Percentiles rank a stretch among this genome's conserved stretches.
These are phyloP conservation scores for Cadophora malorum DNA, from an alignment of 2,329 filamentous ascomycete genomes.

Conservation along the genomic window DNA sequence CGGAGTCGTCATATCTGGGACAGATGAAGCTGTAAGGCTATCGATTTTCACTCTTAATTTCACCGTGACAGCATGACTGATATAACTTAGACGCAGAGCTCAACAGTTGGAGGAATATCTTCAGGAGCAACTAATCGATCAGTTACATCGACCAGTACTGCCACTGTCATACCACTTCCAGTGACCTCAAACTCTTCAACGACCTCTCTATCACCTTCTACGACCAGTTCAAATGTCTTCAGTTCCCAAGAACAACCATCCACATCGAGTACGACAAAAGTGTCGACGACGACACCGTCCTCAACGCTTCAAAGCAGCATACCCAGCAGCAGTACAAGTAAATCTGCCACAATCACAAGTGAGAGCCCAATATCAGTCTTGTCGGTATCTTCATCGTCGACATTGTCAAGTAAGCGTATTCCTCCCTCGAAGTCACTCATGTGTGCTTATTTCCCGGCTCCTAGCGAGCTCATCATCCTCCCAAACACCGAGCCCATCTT, in stretches of 20 bases:
- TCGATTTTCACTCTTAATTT: too few species aligned
- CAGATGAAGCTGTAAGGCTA: slow-evolving; percentile 4
- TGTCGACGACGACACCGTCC: neutral
- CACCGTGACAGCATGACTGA: neutral
- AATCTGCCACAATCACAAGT: neutral
- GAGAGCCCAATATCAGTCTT: neutral
- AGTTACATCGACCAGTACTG: neutral
- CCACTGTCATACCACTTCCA: neutral
- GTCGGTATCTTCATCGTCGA: neutral
- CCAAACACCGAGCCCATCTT: neutral
- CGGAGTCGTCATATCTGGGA: neutral
- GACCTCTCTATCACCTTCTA: neutral
- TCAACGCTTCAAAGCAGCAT: neutral
- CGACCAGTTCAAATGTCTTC: neutral
- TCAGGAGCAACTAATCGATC: neutral
- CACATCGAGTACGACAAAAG: neutral
- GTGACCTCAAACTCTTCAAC: neutral
- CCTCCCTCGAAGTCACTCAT: neutral
- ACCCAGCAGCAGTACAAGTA: neutral
- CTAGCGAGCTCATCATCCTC: neutral
- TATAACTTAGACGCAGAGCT: neutral
- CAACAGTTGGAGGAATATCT: neutral
- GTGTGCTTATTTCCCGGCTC: neutral
- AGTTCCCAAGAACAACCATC: neutral
- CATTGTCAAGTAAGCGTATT: neutral